Base-by-base conservation (phyloP, 352 stramenopile genomes). In the Elongisporangium anandrum region DNA sequence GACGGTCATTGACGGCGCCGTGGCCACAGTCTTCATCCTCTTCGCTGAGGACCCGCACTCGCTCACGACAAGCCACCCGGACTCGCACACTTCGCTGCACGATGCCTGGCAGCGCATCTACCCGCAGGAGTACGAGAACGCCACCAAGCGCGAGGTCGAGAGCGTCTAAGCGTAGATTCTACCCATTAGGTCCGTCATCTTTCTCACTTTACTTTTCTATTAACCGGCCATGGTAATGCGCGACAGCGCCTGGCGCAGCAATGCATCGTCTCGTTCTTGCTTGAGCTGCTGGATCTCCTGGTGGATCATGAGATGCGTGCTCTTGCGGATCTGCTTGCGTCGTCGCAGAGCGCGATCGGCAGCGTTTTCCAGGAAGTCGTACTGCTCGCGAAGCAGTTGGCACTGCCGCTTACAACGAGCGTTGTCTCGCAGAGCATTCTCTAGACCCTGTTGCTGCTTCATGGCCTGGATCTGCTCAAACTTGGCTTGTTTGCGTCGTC, bases 11-110 rank as follows among this genome's bases (percentile, higher is more conserved):
- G 67, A 75, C 8, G 87, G 75, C 29, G 86, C 86, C 2, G 84
- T 95, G 10, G 88, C 83, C 22, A 94, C 86, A 7, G 74, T 95
- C 19, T 95, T 94, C 63, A 81, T 95, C 52, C 72, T 93, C 7
- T 95, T 80, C 77, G 84, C 84, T 6, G 86, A 95, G 60, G 86
- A 94, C 65, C 86, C 86, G 23, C 68, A 81, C 57, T 69, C 70
- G 38, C 68, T 81, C 24, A 49, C 55, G 20, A 54, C 52, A 4
- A 81, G 69, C 61, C 75, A 81, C 64, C 59, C 69, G 6, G 66
- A 66, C 4, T 61, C 69, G 8, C 67, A 79, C 65, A 65, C 79
- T 23, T 68, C 63, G 21, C 61, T 85, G 10, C 72, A 81, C 55
- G 47, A 49, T 8, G 54, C 75, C 21, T 85, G 75, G 75, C 71